Conservation (phyloP, 2,329 filamentous ascomycete species). For the Colletotrichum caudatum region DNA sequence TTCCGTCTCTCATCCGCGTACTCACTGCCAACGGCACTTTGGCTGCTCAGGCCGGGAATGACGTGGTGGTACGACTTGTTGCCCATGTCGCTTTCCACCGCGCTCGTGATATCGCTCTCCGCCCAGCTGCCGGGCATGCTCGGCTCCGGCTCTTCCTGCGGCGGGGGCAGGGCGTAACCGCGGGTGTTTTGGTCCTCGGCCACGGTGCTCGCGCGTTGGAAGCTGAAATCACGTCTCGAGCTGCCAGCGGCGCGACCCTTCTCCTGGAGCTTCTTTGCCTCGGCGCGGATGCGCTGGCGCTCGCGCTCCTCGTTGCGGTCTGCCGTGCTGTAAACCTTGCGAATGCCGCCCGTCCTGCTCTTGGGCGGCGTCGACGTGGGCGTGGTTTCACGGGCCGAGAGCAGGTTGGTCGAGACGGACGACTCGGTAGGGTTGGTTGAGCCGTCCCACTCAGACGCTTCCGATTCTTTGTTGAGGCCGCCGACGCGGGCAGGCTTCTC, state of each 20-base stretch:
- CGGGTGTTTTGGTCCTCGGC: slow-evolving; percentile 48
- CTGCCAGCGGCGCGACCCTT: slow-evolving; percentile 57
- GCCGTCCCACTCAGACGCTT: slow-evolving; percentile 84
- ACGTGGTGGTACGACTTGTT: slow-evolving; percentile 69
- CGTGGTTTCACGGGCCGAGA: slow-evolving; percentile 68
- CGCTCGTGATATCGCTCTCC: slow-evolving; percentile 54
- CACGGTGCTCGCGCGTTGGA: slow-evolving; percentile 57
- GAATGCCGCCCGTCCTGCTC: slow-evolving; percentile 60
- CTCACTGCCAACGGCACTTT: slow-evolving; percentile 50
- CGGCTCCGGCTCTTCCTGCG: slow-evolving; percentile 44
- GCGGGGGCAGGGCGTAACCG: slow-evolving; percentile 40
- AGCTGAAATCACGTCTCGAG: slow-evolving; percentile 65
- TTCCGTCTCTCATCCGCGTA: slow-evolving; percentile 59
- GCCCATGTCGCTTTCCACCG: slow-evolving; percentile 61
- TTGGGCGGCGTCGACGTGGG: slow-evolving; percentile 67
- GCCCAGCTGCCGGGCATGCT: slow-evolving; percentile 53
- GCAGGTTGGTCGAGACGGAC: slow-evolving; percentile 72
- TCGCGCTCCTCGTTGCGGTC: slow-evolving; percentile 66
- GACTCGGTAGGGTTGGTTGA: slow-evolving; percentile 75
- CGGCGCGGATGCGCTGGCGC: slow-evolving; percentile 66
- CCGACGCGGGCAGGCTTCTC: slow-evolving; percentile 90
- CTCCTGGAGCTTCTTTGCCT: slow-evolving; percentile 67
- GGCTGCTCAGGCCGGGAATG: slow-evolving; percentile 63
- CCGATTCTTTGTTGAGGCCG: slow-evolving; percentile 85
- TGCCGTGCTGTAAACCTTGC: slow-evolving; percentile 72